Percentiles rank a stretch among this genome's conserved stretches.
Evolutionary conservation across 1,284 basidiomycete genomes (phyloP).

Genomic region (Cerrena zonata): DNA sequence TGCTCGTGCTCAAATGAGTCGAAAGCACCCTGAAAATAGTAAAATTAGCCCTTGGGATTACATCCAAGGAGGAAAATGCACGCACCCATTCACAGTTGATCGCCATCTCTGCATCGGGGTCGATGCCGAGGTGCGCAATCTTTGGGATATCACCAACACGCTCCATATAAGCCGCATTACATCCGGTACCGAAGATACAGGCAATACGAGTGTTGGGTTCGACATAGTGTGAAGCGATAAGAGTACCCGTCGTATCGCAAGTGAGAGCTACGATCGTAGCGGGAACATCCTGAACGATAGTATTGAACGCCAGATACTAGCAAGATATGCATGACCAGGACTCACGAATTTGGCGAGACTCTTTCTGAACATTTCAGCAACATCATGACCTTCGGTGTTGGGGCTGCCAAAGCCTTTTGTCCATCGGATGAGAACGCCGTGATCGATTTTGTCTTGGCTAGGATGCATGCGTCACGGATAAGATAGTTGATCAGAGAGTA

Average conservation of each 20-base stretch:
- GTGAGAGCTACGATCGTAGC: slow-evolving; percentile 81
- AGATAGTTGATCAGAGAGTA: not conserved
- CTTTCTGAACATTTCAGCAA: slow-evolving; percentile 85
- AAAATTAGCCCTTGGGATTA: not conserved
- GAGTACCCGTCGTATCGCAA: slow-evolving; percentile 95
- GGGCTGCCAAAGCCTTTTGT: slow-evolving; percentile 95
- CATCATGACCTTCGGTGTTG: slow-evolving; percentile 90
- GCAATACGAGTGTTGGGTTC: slow-evolving; percentile 87
- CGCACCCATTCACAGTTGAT: slow-evolving; percentile 95
- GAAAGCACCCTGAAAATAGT: slow-evolving; percentile 77
- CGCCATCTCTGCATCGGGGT: slow-evolving; percentile 73
- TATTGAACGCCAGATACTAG: slow-evolving; percentile 9
- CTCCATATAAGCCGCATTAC: slow-evolving; percentile 98
- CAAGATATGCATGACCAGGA: slow-evolving; percentile 8
- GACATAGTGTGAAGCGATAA: slow-evolving; percentile 96
- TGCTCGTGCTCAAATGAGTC: slow-evolving; percentile 95
- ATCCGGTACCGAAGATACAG: slow-evolving; percentile 96
- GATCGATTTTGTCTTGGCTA: slow-evolving; percentile 89
- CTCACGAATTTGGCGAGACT: slow-evolving; percentile 72
- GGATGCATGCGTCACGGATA: not conserved
- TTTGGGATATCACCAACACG: slow-evolving; percentile 73
- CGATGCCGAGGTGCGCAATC: slow-evolving; percentile 71
- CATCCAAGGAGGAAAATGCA: slow-evolving; percentile 1
- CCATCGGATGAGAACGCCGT: slow-evolving; percentile 93
- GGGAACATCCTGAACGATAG: slow-evolving; percentile 51